A percentile compares a stretch with the other conserved stretches of the same genome.
Conservation (phyloP, 2,329 filamentous ascomycete species). For the Ophiosphaerella narmari region DNA sequence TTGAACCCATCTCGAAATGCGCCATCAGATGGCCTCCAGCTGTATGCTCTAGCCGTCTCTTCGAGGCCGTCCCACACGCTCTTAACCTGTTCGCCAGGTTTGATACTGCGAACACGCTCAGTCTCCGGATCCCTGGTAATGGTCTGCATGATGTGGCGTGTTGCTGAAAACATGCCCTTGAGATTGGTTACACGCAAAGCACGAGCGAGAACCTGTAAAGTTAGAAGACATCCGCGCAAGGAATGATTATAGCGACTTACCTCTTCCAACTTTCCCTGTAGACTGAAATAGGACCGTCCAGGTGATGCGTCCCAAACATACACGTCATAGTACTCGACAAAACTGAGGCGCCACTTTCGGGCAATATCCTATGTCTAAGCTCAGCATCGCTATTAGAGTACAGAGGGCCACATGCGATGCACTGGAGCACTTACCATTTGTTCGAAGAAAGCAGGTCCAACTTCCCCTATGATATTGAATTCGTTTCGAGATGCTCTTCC, state of each 20-base stretch:
- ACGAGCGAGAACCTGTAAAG: conserved; percentile 42
- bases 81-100: conserved; percentile 37
- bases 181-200: conserved; percentile 39
- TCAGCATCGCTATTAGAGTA: background rate
- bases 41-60: conserved; percentile 13
- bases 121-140: conserved; percentile 43
- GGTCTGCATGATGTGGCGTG: conserved; percentile 44
- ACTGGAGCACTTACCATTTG: conserved; percentile 25
- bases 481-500: conserved; percentile 47
- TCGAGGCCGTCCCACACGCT: conserved; percentile 44
- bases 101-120: conserved; percentile 43
- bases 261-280: conserved; percentile 41
- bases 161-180: conserved; percentile 40
- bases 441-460: conserved; percentile 48
- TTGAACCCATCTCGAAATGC: conserved; percentile 28
- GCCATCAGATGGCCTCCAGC: conserved; percentile 9
- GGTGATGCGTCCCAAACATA: conserved; percentile 49
- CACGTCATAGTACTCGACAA: conserved; percentile 52
- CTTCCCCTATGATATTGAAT: conserved; percentile 42
- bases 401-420: background rate
- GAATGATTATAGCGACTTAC: conserved; percentile 15
- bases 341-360: conserved; percentile 47
- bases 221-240: background rate
- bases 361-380: conserved; percentile 25
- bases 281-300: conserved; percentile 33